Evolutionary conservation across 768 basidiomycete genomes (phyloP), one percentile per base, ranked within the genome.

Genomic region (Termitomyces sp.): DNA sequence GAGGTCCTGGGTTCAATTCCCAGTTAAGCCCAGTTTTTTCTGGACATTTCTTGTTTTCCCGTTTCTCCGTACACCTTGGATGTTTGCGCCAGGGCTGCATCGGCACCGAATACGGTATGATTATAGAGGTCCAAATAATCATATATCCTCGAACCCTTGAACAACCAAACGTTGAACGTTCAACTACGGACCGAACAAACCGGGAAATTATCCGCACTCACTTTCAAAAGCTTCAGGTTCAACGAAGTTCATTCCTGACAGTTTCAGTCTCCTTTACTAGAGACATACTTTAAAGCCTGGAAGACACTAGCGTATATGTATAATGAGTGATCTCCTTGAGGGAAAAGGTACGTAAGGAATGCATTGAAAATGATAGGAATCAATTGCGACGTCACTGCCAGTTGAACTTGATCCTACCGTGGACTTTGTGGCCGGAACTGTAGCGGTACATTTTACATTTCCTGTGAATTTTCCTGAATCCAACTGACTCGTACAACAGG

Each of bases 341-440:
- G 54, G 54, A 18, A 55, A 55, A 55, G 54, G 54, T 55, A 55
- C 33, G 44, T 26, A 46, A 26, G 18, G 6, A 28, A 28, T 13
- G 2, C 51, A 14, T n/a, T n/a, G n/a, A n/a, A 6, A n/a, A 6
- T 24, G 3, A 20, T 35, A 7, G 33, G 20, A 53, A 30, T 40
- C 40, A 54, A 24, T 24, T 12, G 32, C n/a, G 30, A 54, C 43
- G 43, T 54, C 53, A 35, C 32, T 18, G 30, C 1, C 33, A 55
- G 54, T 55, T n/a, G 54, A 55, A 12, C 77, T 86, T 42, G 76
- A 84, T 64, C 88, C 90, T 2, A 80, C 80, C 2, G 69, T 90
- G 22, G 90, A 95, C 68, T 93, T 94, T 69, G 67, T 84, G 43
- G 90, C 90, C 5, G 92, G 92, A 6, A 91, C 90, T 0, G 72